Evolutionary conservation across 2,329 filamentous ascomycete species (phyloP), one percentile per base, ranked within the genome.

Genomic region (Whalleya microplaca): DNA sequence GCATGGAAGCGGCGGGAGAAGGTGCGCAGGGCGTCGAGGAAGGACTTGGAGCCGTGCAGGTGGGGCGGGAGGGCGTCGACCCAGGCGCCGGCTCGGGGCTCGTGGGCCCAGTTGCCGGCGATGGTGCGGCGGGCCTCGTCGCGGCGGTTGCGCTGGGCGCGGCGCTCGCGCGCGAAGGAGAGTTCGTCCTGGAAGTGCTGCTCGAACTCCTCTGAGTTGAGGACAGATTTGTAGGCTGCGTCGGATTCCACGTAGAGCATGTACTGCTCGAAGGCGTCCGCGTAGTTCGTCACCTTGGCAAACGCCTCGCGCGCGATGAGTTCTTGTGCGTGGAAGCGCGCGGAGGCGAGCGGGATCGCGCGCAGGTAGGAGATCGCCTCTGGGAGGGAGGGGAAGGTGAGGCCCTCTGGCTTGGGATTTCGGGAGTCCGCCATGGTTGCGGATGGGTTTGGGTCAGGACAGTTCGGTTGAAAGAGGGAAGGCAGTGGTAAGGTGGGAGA

Each of bases 261-360:
- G 29, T 37, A 51, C 41, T 32, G 41, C 49, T 51, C 49, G 42
- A 51, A 51, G 10, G 16, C 21, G 41, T 51, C 49, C 16, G 42
- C 41, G 32, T 37, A 21, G 16, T 37, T 2, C 14, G 20, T n/a
- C 18, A 51, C 19, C n/a, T 19, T n/a, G 9, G 16, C 23, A 23
- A 51, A 51, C 19, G 42, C 41, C 21, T 45, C 19, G 3, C 49
- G 49, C n/a, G 49, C 49, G 9, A 51, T 32, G 7, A 5, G 12
- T n/a, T 44, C 41, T 27, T 51, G 49, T 12, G 49, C 42, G 14
- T 20, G 10, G 41, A 51, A 51, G 12, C 49, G 49, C 44, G 32
- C 32, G 6, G 8, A 5, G 9, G 9, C 6, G 32, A 12, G 8
- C 32, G 32, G 9, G 32, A 37, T 37, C 6, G 3, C 10, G 4